phyloP scores from a whole-genome alignment of 345 rosid species.

The Geranium brycei region DNA sequence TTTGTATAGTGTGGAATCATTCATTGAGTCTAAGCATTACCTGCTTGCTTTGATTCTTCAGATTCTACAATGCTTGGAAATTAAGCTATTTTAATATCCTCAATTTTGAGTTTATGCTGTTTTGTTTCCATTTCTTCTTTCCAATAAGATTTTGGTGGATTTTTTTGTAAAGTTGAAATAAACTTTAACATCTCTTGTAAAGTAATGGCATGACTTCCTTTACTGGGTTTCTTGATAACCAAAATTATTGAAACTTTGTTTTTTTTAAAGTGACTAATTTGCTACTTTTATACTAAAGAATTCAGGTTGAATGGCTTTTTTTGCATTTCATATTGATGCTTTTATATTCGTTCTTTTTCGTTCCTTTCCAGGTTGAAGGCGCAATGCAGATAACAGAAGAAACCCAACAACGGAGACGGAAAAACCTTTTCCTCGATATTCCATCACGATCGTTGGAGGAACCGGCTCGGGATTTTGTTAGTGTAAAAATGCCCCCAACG shows the following conservation, averaged over 20 bases:
- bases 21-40: background rate
- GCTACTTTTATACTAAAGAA: background rate
- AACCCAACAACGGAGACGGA: conserved; percentile 40
- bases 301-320: conserved; percentile 4
- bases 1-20: too few species aligned
- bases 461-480: conserved; percentile 33
- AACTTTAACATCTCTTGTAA: too few species aligned
- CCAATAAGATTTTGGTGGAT: background rate
- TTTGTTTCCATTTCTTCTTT: too few species aligned
- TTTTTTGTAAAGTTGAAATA: too few species aligned
- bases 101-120: too few species aligned
- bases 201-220: too few species aligned
- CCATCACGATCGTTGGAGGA: conserved; percentile 45
- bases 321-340: conserved; percentile 8
- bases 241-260: too few species aligned
- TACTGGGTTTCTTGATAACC: too few species aligned
- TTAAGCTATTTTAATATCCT: too few species aligned
- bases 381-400: conserved; percentile 36
- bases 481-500: conserved; percentile 56
- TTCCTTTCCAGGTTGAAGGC: conserved; percentile 34
- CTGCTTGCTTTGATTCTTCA: background rate
- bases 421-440: conserved; percentile 63
- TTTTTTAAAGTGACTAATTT: background rate
- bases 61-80: background rate
- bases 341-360: background rate